Evolutionary conservation across 73 alveolate species (phyloP).

Genomic region (Durusdinium trenchii): DNA sequence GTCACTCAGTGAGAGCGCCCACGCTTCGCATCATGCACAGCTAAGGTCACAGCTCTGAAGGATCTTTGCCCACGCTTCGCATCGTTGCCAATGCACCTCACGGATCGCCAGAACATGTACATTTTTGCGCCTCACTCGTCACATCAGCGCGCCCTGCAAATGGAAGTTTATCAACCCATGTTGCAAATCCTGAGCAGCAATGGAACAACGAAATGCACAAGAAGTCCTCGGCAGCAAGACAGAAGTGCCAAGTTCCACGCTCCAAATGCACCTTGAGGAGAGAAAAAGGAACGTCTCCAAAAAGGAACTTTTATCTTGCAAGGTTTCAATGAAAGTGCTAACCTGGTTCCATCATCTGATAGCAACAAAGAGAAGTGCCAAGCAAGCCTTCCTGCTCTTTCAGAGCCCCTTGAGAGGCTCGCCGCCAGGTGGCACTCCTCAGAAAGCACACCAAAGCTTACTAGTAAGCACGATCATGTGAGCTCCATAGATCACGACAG

Average conservation of each 20-base stretch:
- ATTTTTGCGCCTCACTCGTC: neutral
- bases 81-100: conserved; percentile 89
- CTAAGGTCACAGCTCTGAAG: conserved; percentile 41
- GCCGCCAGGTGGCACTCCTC: conserved; percentile 66
- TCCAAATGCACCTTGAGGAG: neutral
- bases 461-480: no score
- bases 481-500: no score
- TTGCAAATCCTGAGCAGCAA: neutral
- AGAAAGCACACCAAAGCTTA: neutral
- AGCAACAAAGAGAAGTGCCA: neutral
- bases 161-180: neutral
- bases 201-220: neutral
- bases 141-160: conserved; percentile 27
- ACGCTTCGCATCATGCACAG: neutral
- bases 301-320: neutral
- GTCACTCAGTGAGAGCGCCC: neutral
- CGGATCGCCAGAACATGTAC: neutral
- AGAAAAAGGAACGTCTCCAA: neutral
- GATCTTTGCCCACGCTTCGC: conserved; percentile 87
- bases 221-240: neutral
- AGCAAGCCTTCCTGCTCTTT: neutral
- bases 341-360: neutral
- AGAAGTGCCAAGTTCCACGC: neutral
- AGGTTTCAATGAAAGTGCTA: neutral
- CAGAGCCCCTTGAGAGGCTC: neutral